Percentiles rank a stretch among this genome's conserved stretches.
Conservation (phyloP, 768 basidiomycete genomes). For the Aureoboletus auriporus region DNA sequence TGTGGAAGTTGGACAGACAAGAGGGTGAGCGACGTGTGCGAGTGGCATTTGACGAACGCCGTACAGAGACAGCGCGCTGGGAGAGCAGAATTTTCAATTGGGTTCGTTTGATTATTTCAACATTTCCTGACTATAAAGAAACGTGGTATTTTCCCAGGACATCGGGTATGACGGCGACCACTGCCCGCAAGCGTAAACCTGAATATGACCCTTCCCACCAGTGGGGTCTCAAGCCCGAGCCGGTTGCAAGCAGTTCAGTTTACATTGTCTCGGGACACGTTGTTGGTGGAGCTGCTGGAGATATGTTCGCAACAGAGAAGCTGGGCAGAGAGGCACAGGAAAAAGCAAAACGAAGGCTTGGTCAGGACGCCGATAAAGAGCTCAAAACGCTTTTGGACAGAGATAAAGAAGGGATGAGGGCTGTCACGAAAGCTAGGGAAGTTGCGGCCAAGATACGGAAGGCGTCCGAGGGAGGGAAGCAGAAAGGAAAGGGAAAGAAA, state of each 20-base stretch:
- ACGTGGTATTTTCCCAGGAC: conserved; percentile 44
- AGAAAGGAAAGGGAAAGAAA: conserved; percentile 13
- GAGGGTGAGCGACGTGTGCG: conserved; percentile 81
- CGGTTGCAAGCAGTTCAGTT: conserved; percentile 43
- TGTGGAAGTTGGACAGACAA: conserved; percentile 93
- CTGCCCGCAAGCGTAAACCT: conserved; percentile 46
- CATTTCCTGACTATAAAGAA: neutral
- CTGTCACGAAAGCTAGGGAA: conserved; percentile 59
- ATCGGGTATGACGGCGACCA: conserved; percentile 56
- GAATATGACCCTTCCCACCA: conserved; percentile 67
- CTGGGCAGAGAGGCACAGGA: conserved; percentile 81
- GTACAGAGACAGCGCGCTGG: conserved; percentile 69
- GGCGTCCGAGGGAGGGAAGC: conserved; percentile 15
- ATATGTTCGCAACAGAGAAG: conserved; percentile 58
- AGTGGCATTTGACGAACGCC: conserved; percentile 84
- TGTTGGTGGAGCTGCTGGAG: conserved; percentile 43
- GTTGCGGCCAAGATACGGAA: conserved; percentile 31
- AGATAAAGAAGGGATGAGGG: conserved; percentile 66
- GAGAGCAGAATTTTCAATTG: conserved; percentile 81
- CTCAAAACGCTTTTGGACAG: conserved; percentile 57
- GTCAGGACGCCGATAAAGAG: conserved; percentile 56
- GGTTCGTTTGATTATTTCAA: conserved; percentile 44
- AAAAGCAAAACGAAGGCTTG: conserved; percentile 60
- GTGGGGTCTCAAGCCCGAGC: conserved; percentile 68
- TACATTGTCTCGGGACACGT: conserved; percentile 83